These are phyloP conservation scores for Cercophora newfieldiana DNA, from an alignment of 495 filamentous ascomycete genomes.

Conservation along the genomic window DNA sequence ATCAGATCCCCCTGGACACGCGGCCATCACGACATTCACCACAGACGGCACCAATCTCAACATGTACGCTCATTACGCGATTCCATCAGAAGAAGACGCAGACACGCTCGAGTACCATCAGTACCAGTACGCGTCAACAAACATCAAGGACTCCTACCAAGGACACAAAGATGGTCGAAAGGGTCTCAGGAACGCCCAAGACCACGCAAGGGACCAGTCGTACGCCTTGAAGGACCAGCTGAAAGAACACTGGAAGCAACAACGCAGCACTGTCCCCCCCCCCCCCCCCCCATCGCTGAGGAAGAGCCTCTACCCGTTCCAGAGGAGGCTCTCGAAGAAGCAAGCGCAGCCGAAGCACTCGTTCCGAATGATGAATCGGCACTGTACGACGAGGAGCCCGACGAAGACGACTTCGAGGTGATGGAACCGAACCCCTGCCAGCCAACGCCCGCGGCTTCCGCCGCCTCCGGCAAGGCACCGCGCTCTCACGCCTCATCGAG, in stretches of 20 bases:
- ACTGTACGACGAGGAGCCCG: no score
- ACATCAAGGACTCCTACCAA: conserved; percentile 21
- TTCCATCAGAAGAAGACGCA: conserved; percentile 23
- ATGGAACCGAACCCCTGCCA: no score
- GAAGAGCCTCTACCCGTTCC: conserved; percentile 21
- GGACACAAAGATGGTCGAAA: conserved; percentile 25
- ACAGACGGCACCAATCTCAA: conserved; percentile 30
- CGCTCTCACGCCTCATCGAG: no score
- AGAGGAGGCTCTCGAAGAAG: conserved; percentile 25
- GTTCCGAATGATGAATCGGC: no score
- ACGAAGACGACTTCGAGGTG: conserved; percentile 23
- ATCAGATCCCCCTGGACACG: conserved; percentile 27
- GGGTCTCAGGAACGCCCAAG: conserved; percentile 29
- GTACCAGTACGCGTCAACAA: conserved; percentile 25
- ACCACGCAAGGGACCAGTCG: conserved; percentile 28
- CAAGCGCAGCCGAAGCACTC: no score
- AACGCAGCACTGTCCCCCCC: no score
- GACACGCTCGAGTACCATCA: conserved; percentile 34
- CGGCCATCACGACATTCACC: conserved; percentile 32
- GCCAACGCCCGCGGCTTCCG: neutral
- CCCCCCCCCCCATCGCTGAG: no score
- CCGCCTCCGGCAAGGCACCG: no score
- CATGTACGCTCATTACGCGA: conserved; percentile 32
- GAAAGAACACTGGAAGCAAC: neutral
- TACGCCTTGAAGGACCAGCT: conserved; percentile 7